These are phyloP conservation scores for Pseudonitzschia pungens DNA, from an alignment of 108 stramenopile species.

Conservation along the genomic window DNA sequence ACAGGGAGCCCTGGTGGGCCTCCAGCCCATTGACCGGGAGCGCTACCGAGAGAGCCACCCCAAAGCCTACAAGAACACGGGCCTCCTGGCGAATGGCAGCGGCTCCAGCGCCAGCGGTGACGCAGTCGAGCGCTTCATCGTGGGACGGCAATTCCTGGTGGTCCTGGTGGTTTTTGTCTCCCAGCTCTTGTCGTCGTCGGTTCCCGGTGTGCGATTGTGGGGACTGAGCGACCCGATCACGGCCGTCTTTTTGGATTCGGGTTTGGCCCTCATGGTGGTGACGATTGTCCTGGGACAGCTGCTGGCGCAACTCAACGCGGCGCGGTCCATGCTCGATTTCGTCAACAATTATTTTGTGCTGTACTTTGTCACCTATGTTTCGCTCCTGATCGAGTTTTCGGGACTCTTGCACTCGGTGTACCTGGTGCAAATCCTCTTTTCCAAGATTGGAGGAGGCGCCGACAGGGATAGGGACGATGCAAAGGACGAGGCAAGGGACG, in stretches of 20 bases:
- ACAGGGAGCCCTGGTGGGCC: conserved; percentile 62
- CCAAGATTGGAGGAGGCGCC: conserved; percentile 43
- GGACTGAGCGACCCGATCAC: conserved; percentile 46
- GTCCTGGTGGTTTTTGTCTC: conserved; percentile 58
- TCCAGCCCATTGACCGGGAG: conserved; percentile 47
- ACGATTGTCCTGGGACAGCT: conserved; percentile 60
- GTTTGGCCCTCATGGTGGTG: conserved; percentile 51
- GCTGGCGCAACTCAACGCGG: conserved; percentile 42
- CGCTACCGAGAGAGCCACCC: conserved; percentile 58
- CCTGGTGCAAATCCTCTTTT: conserved; percentile 47
- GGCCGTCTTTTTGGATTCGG: conserved; percentile 43
- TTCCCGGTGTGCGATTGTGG: conserved; percentile 27
- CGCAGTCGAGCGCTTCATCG: conserved; percentile 61
- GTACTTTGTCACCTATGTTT: conserved; percentile 48
- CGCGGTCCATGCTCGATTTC: conserved; percentile 66
- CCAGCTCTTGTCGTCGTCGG: conserved; percentile 36
- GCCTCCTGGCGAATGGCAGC: conserved; percentile 44
- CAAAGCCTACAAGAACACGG: conserved; percentile 36
- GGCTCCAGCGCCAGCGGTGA: no score
- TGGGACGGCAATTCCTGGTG: conserved; percentile 65
- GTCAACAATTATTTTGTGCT: conserved; percentile 65
- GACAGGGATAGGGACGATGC: background rate
- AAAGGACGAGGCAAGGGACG: no score
- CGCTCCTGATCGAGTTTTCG: conserved; percentile 55
- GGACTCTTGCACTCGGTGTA: conserved; percentile 63